These are phyloP conservation scores for Phoenix dactylifera DNA, from an alignment of 176 grass and related monocot genomes.

Conservation along the genomic window DNA sequence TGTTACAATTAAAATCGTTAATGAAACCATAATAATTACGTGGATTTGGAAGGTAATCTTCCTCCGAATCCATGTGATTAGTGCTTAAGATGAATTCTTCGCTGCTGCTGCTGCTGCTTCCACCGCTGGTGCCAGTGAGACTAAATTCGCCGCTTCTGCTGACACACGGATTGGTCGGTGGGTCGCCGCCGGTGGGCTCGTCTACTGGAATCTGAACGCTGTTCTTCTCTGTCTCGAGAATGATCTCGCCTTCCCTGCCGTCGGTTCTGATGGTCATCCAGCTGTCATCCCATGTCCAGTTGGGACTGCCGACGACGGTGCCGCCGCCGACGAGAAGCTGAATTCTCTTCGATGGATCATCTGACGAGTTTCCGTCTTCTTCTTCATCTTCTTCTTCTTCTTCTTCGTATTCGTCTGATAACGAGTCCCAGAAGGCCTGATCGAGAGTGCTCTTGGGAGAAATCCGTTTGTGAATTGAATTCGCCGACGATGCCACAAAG, in stretches of 20 bases:
- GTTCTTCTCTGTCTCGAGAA: no score
- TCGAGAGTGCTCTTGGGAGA: slow-evolving; percentile 16
- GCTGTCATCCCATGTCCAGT: slow-evolving; percentile 14
- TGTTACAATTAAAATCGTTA: no score
- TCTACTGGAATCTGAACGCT: no score
- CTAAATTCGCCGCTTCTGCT: background rate
- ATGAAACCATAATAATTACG: no score
- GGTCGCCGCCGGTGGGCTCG: no score
- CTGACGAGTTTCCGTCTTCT: background rate
- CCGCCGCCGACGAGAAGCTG: background rate
- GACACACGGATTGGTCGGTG: no score
- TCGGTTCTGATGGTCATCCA: slow-evolving; percentile 8
- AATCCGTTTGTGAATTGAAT: background rate
- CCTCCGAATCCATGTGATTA: background rate
- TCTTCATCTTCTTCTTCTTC: background rate
- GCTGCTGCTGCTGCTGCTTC: no score
- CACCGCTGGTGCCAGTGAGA: no score
- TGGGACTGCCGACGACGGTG: background rate
- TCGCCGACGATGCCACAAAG: background rate
- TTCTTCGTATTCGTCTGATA: slow-evolving; percentile 12
- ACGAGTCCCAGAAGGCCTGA: slow-evolving; percentile 5
- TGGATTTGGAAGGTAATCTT: background rate
- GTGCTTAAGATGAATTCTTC: background rate
- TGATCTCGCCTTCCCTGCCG: background rate
- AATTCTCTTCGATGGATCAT: background rate